A percentile compares a stretch with the other conserved stretches of the same genome.
These are phyloP conservation scores for Trichoderma breve DNA, from an alignment of 2,329 filamentous ascomycete species.

Conservation along the genomic window DNA sequence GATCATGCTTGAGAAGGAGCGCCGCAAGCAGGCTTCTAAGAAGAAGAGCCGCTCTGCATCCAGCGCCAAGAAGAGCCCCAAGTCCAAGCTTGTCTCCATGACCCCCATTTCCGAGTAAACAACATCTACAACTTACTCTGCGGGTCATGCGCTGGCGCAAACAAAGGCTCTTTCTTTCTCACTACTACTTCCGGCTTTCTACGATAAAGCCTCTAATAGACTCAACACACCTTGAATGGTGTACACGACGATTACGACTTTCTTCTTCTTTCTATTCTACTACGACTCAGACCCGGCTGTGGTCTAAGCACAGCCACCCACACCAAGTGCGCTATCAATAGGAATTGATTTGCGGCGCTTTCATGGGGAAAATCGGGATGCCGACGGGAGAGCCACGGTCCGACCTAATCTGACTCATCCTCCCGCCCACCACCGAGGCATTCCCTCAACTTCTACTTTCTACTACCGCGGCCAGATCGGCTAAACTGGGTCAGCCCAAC, in stretches of 20 bases:
- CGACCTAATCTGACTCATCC: constrained; percentile 13
- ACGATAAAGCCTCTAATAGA: constrained; percentile 7
- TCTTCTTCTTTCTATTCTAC: neutral
- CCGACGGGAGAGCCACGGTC: constrained; percentile 9
- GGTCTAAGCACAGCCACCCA: constrained; percentile 9
- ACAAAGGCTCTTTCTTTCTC: neutral
- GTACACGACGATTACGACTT: constrained; percentile 7
- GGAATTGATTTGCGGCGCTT: constrained; percentile 11
- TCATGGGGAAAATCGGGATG: constrained; percentile 5
- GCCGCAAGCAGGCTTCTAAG: constrained; percentile 42
- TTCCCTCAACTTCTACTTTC: neutral
- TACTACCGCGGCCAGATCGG: constrained; percentile 8
- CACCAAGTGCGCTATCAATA: constrained; percentile 3
- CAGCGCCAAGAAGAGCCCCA: constrained; percentile 50
- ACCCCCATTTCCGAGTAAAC: constrained; percentile 53
- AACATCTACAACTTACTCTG: neutral
- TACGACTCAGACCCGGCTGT: neutral
- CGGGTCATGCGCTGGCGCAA: constrained; percentile 15
- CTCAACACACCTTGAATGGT: neutral
- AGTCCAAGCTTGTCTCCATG: constrained; percentile 50
- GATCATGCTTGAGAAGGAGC: constrained; percentile 55
- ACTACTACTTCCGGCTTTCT: neutral
- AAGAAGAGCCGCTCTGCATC: constrained; percentile 38
- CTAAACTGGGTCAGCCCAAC: neutral
- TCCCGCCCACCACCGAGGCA: neutral